These are phyloP conservation scores for Podaxis sp. DNA, from an alignment of 768 basidiomycete genomes.

Conservation along the genomic window DNA sequence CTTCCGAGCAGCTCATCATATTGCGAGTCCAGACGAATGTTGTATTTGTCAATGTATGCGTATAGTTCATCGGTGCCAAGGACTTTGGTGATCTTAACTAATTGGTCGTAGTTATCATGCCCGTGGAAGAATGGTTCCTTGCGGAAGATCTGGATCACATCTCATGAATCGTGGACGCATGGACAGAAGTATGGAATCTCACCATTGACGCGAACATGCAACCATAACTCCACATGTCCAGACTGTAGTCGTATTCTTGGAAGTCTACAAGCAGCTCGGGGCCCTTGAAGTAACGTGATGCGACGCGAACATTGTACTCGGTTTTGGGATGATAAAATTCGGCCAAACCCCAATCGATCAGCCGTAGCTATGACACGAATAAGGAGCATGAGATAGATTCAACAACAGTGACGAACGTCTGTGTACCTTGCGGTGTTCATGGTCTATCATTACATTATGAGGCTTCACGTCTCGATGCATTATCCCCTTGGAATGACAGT, in stretches of 20 bases:
- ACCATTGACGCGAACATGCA: constrained; percentile 99
- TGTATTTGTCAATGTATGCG: constrained; percentile 90
- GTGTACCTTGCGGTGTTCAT: constrained; percentile 87
- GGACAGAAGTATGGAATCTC: constrained; percentile 17
- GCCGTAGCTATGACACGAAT: constrained; percentile 57
- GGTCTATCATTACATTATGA: constrained; percentile 99
- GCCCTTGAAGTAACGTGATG: constrained; percentile 97
- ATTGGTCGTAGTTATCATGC: constrained; percentile 97
- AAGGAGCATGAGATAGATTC: constrained; percentile 9
- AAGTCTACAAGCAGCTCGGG: constrained; percentile 96
- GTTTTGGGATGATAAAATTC: constrained; percentile 98
- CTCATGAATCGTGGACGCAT: constrained; percentile 10
- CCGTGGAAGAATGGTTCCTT: constrained; percentile 99
- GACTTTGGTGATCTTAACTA: constrained; percentile 97
- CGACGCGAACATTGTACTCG: constrained; percentile 97
- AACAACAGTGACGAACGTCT: background rate
- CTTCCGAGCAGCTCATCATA: constrained; percentile 93
- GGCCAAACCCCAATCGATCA: constrained; percentile 98
- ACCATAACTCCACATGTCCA: constrained; percentile 99
- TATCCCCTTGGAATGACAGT: constrained; percentile 97
- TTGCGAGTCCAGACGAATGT: constrained; percentile 92
- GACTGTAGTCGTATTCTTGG: constrained; percentile 96
- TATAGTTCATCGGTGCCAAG: constrained; percentile 95
- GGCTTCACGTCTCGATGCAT: constrained; percentile 99
- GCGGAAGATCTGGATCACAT: constrained; percentile 77